phyloP scores from a whole-genome alignment of 2,329 filamentous ascomycete species.

The Aspergillus fischeri region DNA sequence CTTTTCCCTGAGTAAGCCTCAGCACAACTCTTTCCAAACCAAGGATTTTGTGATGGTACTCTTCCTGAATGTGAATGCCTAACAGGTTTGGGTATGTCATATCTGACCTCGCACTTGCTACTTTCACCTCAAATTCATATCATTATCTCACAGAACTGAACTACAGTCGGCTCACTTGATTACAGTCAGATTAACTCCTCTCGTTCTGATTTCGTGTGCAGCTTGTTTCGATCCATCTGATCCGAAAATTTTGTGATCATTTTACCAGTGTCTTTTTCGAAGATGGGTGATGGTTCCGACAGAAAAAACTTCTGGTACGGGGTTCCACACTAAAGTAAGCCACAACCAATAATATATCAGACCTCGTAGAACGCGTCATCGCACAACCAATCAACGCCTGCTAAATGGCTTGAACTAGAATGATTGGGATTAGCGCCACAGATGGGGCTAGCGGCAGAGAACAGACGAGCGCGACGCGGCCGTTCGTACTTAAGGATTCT shows the following conservation, averaged over 20 bases:
- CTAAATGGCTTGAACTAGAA: constrained; percentile 30
- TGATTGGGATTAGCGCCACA: constrained; percentile 30
- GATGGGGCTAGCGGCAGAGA: constrained; percentile 36
- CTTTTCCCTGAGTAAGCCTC: background rate
- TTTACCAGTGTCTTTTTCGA: constrained; percentile 3
- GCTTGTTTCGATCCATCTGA: background rate
- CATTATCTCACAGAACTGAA: background rate
- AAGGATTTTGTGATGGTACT: constrained; percentile 5
- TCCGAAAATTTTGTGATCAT: constrained; percentile 8
- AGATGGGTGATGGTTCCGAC: constrained; percentile 15
- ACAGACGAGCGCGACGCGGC: constrained; percentile 29
- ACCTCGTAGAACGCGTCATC: constrained; percentile 22
- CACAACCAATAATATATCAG: constrained; percentile 20
- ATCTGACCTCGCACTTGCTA: constrained; percentile 12
- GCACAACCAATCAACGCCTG: constrained; percentile 26
- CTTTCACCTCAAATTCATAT: background rate
- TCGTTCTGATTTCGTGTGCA: constrained; percentile 7
- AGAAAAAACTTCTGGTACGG: constrained; percentile 19
- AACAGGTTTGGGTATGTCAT: constrained; percentile 21
- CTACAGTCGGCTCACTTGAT: background rate
- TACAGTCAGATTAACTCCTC: background rate
- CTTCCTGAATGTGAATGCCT: constrained; percentile 16
- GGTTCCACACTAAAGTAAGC: constrained; percentile 12
- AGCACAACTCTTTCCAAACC: constrained; percentile 5
- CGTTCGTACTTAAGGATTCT: constrained; percentile 42